A percentile compares a stretch with the other conserved stretches of the same genome.
Evolutionary conservation across 1,284 basidiomycete genomes (phyloP).

Genomic region (Rhodotorula sp.): DNA sequence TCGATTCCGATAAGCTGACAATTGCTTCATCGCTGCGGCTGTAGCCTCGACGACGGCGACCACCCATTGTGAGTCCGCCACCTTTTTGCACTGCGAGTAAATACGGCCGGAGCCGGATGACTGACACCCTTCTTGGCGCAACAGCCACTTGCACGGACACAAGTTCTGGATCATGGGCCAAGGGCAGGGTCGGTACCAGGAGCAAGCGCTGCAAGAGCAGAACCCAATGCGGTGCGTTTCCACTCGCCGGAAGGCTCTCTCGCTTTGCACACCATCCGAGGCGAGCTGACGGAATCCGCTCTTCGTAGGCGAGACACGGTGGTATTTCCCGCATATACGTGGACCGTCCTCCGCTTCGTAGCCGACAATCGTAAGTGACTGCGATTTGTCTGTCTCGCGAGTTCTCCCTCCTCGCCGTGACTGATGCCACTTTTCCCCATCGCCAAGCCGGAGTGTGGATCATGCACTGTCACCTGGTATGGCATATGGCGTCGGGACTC

Average conservation of each 20-base stretch:
- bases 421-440: neutral
- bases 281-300: neutral
- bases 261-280: neutral
- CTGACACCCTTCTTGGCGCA: neutral
- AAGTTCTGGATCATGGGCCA: slow-evolving; percentile 51
- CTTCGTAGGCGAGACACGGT: slow-evolving; percentile 40
- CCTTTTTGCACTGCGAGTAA: neutral
- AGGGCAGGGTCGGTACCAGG: slow-evolving; percentile 47
- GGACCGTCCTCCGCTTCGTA: slow-evolving; percentile 49
- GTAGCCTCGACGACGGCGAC: slow-evolving; percentile 51
- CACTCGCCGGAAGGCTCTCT: neutral
- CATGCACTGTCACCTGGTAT: slow-evolving; percentile 42
- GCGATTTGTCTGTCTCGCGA: neutral
- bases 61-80: slow-evolving; percentile 50
- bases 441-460: neutral
- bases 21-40: slow-evolving; percentile 27
- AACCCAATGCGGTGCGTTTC: slow-evolving; percentile 44
- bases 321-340: slow-evolving; percentile 50
- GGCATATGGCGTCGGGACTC: slow-evolving; percentile 52
- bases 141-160: slow-evolving; percentile 52
- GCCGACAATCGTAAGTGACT: slow-evolving; percentile 47
- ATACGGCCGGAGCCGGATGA: neutral
- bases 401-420: neutral
- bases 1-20: neutral
- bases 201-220: slow-evolving; percentile 45